phyloP scores from a whole-genome alignment of 163 green algal species.

The Chlorella variabilis region DNA sequence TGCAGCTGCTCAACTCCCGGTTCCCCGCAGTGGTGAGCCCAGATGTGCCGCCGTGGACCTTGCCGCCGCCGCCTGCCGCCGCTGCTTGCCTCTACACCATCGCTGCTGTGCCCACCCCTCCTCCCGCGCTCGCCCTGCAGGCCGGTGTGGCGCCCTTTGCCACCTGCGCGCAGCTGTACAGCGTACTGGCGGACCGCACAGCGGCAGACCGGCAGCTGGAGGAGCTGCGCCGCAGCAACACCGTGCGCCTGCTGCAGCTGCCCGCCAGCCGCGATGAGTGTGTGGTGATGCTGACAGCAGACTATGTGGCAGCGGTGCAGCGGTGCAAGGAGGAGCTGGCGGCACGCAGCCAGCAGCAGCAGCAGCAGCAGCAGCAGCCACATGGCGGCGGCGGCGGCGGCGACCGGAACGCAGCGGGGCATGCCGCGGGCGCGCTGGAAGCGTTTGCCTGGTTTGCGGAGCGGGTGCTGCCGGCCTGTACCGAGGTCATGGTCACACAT shows the following conservation, averaged over 20 bases:
- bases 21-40: constrained; percentile 44
- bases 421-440: too few species aligned
- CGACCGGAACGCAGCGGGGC: too few species aligned
- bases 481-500: constrained; percentile 30
- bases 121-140: constrained; percentile 12
- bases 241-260: constrained; percentile 35
- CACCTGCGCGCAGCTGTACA: constrained; percentile 55
- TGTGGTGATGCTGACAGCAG: constrained; percentile 43
- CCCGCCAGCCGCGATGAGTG: constrained; percentile 41
- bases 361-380: background rate
- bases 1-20: constrained; percentile 40
- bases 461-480: constrained; percentile 38
- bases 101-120: background rate
- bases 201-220: constrained; percentile 50
- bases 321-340: background rate
- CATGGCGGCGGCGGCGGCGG: too few species aligned
- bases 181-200: constrained; percentile 52
- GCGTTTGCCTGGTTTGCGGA: constrained; percentile 44
- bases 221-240: constrained; percentile 38
- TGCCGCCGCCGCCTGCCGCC: background rate
- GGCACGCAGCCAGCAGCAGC: background rate
- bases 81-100: background rate
- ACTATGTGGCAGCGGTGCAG: constrained; percentile 43
- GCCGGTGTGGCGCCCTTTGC: constrained; percentile 36
- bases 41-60: background rate